Evolutionary conservation across 2,329 filamentous ascomycete genomes (phyloP), one percentile per base, ranked within the genome.

Genomic region (Hypoxylon sp.): DNA sequence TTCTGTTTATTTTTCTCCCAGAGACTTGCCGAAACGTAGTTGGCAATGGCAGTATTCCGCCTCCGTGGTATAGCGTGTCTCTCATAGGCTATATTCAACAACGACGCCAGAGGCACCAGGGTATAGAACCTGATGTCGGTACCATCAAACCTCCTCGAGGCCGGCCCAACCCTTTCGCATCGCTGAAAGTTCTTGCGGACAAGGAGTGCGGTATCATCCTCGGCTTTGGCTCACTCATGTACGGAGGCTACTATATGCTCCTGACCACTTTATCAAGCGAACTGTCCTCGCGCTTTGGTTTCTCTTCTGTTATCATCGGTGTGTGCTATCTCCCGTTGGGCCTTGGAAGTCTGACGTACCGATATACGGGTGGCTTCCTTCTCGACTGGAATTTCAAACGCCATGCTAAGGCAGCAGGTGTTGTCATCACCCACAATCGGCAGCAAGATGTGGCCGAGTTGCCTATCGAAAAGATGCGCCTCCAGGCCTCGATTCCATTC

Each of bases 181-280:
- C 64, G 3, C 55, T 67, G 16, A 57, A 50, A 7, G 61, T 67
- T 8, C 57, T 65, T 7, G 23, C 41, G 4, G 65, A 67, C 49
- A 60, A 47, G 17, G 61, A 65, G 34, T 59, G 59, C 2, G 61
- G 61, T 13, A 57, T 67, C 25, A 66, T 57, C 3, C 53, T 67
- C 3, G 55, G 59, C 6, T 65, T 53, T 20, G 59, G 61, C 8
- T 64, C 55, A 7, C 35, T 67, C 2, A 41, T 66, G 32, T 65
- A 60, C 11, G 58, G 51, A 7, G 65, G 65, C 12, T 66, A 66
- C 32, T 65, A 61, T 26, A 57, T 63, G 41, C 44, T 67, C 7
- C 30, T 63, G 12, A 66, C 61, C 0, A 65, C 64, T 0, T 30
- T 67, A 2, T 65, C 65, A 1, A 55, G 51, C 30, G 46, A 55